Evolutionary conservation across 306 rosid species (phyloP), one percentile per base, ranked within the genome.

Genomic region (Vigna reflexopilosa): DNA sequence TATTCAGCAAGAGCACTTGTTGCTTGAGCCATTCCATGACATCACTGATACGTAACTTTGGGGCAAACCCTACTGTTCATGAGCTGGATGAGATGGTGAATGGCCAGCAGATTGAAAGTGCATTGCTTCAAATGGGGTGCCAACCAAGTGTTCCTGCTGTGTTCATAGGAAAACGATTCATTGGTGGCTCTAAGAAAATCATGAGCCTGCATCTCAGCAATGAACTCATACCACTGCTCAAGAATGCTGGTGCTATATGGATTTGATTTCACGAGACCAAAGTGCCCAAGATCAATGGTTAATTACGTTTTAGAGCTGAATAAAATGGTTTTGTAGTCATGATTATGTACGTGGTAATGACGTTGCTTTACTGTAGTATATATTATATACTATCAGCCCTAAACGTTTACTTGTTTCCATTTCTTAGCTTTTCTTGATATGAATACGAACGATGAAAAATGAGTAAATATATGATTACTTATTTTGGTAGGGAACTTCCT

Each of bases 1-100:
- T 92, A 82, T 92, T 92, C 89, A 92, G 96, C 94, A 91, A 89
- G 89, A 87, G 76, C 65, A 76, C 76, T 3, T 89, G 95, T 26
- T 84, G 85, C 80, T 81, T 93, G 86, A 87, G 95, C 70, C 93
- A 88, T 73, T 83, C 93, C 8, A 82, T 87, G 30, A 91, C 86
- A 93, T 38, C 93, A 55, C 87, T 93, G 52, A 85, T 93, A 20
- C 68, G 82, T 16, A 77, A 79, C 64, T 93, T 87, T 44, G 98
- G 98, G 0, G 97, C 93, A 3, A 91, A 91, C 74, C 85, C 86
- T 0, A 87, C 87, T 0, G 87, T 91, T 13, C 90, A 88, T 75
- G 98, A 93, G 92, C 83, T 93, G 4, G 98, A 93, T 76, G 85
- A 90, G 76, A 77, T 91, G 28, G 28, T 86, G 4, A 88, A 87